These are phyloP conservation scores for Naganishia onofrii DNA, from an alignment of 768 basidiomycete species.

Conservation along the genomic window DNA sequence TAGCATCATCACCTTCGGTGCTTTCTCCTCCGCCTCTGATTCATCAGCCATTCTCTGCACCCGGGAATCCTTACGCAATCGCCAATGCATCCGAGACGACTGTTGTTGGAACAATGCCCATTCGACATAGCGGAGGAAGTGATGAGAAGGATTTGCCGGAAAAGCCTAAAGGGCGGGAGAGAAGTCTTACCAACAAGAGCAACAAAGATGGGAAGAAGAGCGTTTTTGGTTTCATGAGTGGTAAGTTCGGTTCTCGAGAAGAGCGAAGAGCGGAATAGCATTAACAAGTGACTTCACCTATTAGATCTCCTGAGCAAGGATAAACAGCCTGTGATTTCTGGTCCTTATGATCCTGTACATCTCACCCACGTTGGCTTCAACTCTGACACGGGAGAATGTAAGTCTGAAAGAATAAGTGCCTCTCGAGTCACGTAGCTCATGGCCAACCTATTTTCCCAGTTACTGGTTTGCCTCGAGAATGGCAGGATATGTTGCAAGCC, in stretches of 20 bases:
- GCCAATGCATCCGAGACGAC: constrained; percentile 1
- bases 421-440: neutral
- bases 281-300: neutral
- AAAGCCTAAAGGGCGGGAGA: constrained; percentile 45
- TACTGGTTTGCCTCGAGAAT: constrained; percentile 89
- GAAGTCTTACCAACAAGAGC: constrained; percentile 49
- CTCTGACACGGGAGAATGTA: constrained; percentile 89
- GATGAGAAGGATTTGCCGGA: constrained; percentile 44
- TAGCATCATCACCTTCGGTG: neutral
- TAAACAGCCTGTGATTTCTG: constrained; percentile 73
- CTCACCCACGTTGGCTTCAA: constrained; percentile 99
- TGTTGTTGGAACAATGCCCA: constrained; percentile 9
- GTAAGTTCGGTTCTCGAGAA: constrained; percentile 32
- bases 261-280: neutral
- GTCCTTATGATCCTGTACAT: constrained; percentile 97
- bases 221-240: constrained; percentile 50
- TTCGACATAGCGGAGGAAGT: constrained; percentile 35
- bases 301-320: constrained; percentile 47
- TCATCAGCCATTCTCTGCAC: constrained; percentile 44
- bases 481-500: constrained; percentile 90
- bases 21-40: constrained; percentile 36
- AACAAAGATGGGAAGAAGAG: constrained; percentile 50
- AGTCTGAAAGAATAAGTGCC: constrained; percentile 21
- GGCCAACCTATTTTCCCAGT: constrained; percentile 36
- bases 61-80: constrained; percentile 41